Conservation (phyloP, 805 yeast species). For the Schwanniomyces pseudopolymorphus region DNA sequence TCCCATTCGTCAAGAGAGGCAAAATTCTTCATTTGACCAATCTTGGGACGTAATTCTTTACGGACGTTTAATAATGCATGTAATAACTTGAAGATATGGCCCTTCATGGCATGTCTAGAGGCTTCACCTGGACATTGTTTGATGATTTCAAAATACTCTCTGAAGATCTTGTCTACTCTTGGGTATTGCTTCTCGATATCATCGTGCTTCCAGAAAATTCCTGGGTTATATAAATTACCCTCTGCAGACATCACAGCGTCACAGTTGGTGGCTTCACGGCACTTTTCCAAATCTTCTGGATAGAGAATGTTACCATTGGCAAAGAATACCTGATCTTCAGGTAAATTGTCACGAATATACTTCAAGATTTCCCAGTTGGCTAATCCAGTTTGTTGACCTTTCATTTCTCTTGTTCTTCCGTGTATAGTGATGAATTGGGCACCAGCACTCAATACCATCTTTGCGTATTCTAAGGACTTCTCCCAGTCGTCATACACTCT, state of each 20-base stretch:
- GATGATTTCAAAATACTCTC: slow-evolving; percentile 89
- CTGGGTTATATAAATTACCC: slow-evolving; percentile 92
- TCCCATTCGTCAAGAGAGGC: slow-evolving; percentile 44
- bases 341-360: slow-evolving; percentile 74
- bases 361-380: slow-evolving; percentile 88
- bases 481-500: slow-evolving; percentile 83
- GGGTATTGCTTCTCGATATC: slow-evolving; percentile 71
- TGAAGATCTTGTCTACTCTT: slow-evolving; percentile 74
- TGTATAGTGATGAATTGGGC: slow-evolving; percentile 95
- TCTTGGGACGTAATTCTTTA: slow-evolving; percentile 71
- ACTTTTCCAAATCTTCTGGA: slow-evolving; percentile 76
- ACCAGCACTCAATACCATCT: slow-evolving; percentile 86
- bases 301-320: slow-evolving; percentile 95
- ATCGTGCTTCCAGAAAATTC: slow-evolving; percentile 64
- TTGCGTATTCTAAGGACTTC: slow-evolving; percentile 83
- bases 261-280: slow-evolving; percentile 61
- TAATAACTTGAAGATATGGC: slow-evolving; percentile 85
- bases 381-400: slow-evolving; percentile 92
- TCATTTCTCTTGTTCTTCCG: slow-evolving; percentile 95
- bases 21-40: slow-evolving; percentile 55
- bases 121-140: slow-evolving; percentile 63
- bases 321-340: slow-evolving; percentile 79
- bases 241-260: slow-evolving; percentile 99
- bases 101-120: slow-evolving; percentile 79
- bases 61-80: slow-evolving; percentile 77